phyloP scores from a whole-genome alignment of 2,329 filamentous ascomycete species.

The Xylariaceae sp. region DNA sequence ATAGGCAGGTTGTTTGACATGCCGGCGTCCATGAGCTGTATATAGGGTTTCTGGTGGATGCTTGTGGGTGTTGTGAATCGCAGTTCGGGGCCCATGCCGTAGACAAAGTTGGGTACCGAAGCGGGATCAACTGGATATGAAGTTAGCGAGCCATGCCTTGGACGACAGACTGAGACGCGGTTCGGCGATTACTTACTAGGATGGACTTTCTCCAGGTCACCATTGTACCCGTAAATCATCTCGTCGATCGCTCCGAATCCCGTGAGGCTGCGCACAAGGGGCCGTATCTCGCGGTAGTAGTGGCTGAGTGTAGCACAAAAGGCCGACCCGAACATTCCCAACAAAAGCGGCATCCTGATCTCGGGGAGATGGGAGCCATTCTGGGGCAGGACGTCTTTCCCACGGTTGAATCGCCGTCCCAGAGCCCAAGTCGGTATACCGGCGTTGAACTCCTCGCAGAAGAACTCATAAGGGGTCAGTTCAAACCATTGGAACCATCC shows the following conservation, averaged over 20 bases:
- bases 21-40: conserved; percentile 90
- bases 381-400: conserved; percentile 59
- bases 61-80: conserved; percentile 72
- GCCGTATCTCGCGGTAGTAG: conserved; percentile 92
- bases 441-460: conserved; percentile 84
- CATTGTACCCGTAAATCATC: conserved; percentile 74
- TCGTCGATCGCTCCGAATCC: conserved; percentile 75
- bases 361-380: conserved; percentile 73
- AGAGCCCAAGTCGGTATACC: conserved; percentile 95
- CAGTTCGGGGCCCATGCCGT: conserved; percentile 71
- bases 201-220: conserved; percentile 85
- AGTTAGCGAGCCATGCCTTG: not conserved
- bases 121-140: conserved; percentile 63
- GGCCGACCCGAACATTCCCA: conserved; percentile 95
- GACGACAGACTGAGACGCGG: not conserved
- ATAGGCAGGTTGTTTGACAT: conserved; percentile 99
- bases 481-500: conserved; percentile 99
- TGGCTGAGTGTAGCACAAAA: conserved; percentile 95
- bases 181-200: conserved; percentile 53
- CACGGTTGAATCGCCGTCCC: conserved; percentile 73
- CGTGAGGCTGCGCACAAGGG: conserved; percentile 66
- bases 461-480: conserved; percentile 89
- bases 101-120: conserved; percentile 80
- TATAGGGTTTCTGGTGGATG: conserved; percentile 64
- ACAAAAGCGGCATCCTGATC: conserved; percentile 71